Conservation (phyloP, 2,329 filamentous ascomycete genomes). For the Colletotrichum viniferum region DNA sequence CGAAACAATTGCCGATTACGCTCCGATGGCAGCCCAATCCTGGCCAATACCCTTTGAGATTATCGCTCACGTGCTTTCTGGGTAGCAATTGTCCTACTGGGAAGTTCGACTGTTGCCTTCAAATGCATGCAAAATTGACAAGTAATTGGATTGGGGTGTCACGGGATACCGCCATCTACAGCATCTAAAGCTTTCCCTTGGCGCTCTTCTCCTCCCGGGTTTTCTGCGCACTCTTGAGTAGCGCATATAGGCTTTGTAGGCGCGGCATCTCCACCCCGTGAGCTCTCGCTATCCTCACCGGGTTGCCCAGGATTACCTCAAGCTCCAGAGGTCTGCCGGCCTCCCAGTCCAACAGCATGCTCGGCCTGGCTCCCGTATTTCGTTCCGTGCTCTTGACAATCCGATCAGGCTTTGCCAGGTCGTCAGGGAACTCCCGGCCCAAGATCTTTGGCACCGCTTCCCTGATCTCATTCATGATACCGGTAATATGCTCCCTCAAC, state of each 20-base stretch:
- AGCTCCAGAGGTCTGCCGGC: constrained; percentile 69
- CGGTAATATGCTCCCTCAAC: constrained; percentile 63
- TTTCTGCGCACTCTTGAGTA: constrained; percentile 66
- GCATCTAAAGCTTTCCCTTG: constrained; percentile 38
- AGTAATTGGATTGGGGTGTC: not conserved
- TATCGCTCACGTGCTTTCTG: not conserved
- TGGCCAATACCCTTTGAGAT: not conserved
- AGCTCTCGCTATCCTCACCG: constrained; percentile 66
- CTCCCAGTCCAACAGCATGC: constrained; percentile 76
- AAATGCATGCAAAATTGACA: not conserved
- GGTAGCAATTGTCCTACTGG: not conserved
- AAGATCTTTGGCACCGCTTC: constrained; percentile 66
- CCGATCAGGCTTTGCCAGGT: constrained; percentile 65
- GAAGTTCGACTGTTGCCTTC: not conserved
- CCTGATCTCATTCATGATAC: constrained; percentile 74
- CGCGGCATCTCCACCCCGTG: constrained; percentile 69
- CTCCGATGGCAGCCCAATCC: not conserved
- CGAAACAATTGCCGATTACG: not conserved
- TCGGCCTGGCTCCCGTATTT: constrained; percentile 68
- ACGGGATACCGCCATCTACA: not conserved
- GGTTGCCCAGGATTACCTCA: constrained; percentile 75
- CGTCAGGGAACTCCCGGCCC: constrained; percentile 61
- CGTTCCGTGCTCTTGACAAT: constrained; percentile 67
- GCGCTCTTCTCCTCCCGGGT: constrained; percentile 43
- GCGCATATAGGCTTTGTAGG: constrained; percentile 69